Conservation (phyloP, 768 basidiomycete species). For the Asterophora lycoperdoides region DNA sequence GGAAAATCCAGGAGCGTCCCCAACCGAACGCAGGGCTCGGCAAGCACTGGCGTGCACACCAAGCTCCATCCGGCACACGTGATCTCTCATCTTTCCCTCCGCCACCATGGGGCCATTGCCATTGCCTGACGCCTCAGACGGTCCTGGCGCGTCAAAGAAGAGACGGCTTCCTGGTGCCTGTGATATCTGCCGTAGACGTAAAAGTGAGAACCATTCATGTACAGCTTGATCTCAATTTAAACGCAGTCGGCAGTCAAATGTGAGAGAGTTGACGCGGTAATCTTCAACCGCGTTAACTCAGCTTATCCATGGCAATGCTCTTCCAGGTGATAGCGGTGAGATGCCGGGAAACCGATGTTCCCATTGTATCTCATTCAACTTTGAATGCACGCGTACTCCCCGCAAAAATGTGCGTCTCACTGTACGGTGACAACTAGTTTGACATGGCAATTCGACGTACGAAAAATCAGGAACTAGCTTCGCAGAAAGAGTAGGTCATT, state of each 20-base stretch:
- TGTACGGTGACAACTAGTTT: neutral
- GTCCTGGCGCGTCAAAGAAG: neutral
- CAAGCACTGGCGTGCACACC: neutral
- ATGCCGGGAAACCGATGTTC: constrained; percentile 62
- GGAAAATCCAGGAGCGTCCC: constrained; percentile 25
- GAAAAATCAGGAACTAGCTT: constrained; percentile 44
- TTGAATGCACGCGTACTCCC: constrained; percentile 65
- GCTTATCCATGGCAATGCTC: constrained; percentile 64
- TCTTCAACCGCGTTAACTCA: constrained; percentile 36
- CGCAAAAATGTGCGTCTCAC: constrained; percentile 46
- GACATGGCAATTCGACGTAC: no score
- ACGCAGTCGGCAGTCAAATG: neutral
- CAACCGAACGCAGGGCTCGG: neutral
- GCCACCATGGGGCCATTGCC: neutral
- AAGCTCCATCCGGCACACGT: neutral
- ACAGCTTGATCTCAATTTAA: neutral
- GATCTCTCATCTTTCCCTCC: neutral
- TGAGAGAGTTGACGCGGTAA: neutral
- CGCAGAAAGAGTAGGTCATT: constrained; percentile 20
- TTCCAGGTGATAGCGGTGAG: constrained; percentile 61
- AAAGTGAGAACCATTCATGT: neutral
- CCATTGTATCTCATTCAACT: constrained; percentile 58
- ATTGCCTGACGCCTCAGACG: neutral
- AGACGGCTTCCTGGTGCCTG: neutral
- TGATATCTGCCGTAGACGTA: neutral